These are phyloP conservation scores for Nicotiana sylvestris DNA, from an alignment of 257 asterid genomes.

Conservation along the genomic window DNA sequence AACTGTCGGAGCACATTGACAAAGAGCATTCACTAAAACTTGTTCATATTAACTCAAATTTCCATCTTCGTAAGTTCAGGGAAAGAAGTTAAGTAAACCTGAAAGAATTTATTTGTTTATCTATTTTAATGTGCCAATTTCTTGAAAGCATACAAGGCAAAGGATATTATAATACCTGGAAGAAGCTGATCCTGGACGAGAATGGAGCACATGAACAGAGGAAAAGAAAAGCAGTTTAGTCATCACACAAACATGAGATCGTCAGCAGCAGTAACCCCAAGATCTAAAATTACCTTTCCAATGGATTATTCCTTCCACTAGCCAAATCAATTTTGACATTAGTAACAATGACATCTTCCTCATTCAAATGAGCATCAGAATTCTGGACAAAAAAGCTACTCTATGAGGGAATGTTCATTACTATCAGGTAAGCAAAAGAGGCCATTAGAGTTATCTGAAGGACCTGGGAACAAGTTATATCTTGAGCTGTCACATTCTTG, in stretches of 20 bases:
- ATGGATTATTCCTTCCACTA: constrained; percentile 67
- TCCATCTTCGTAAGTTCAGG: neutral
- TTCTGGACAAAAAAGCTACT: constrained; percentile 38
- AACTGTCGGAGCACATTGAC: neutral
- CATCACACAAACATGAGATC: neutral
- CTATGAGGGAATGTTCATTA: constrained; percentile 16
- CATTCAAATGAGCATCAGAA: constrained; percentile 43
- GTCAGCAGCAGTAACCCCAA: neutral
- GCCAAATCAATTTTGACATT: constrained; percentile 78
- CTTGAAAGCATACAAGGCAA: neutral
- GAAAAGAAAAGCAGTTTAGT: constrained; percentile 13
- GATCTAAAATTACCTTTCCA: constrained; percentile 49
- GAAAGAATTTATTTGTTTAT: neutral
- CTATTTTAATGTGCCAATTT: neutral
- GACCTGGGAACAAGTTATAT: constrained; percentile 90
- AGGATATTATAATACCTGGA: constrained; percentile 46
- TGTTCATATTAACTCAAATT: neutral
- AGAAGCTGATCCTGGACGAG: constrained; percentile 68
- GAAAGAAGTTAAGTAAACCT: neutral
- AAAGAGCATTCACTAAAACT: neutral
- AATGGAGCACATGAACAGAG: constrained; percentile 22
- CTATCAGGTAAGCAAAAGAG: neutral
- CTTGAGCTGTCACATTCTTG: constrained; percentile 65
- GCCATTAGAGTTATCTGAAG: neutral
- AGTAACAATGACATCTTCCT: constrained; percentile 70